Conservation (phyloP, 2,329 filamentous ascomycete genomes). For the Colletotrichum costaricense region DNA sequence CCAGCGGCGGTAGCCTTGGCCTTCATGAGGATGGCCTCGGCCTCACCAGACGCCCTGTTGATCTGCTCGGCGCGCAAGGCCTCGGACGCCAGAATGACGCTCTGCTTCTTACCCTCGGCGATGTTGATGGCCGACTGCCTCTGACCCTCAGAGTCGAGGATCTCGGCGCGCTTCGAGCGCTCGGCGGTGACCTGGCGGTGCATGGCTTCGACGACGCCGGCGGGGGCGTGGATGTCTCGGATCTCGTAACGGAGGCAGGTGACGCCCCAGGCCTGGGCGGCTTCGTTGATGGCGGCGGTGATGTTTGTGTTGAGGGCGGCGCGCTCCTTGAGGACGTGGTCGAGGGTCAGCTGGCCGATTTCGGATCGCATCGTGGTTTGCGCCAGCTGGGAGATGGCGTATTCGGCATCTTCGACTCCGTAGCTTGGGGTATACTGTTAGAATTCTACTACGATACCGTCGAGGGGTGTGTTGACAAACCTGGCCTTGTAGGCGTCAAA, state of each 20-base stretch:
- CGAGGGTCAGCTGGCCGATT: slow-evolving; percentile 94
- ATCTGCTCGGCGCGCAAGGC: slow-evolving; percentile 91
- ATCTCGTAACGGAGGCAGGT: slow-evolving; percentile 98
- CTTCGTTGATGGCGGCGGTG: slow-evolving; percentile 98
- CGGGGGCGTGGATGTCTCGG: slow-evolving; percentile 95
- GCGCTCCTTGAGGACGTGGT: slow-evolving; percentile 97
- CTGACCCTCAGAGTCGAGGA: slow-evolving; percentile 96
- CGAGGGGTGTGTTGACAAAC: slow-evolving; percentile 53
- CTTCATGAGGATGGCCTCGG: slow-evolving; percentile 90
- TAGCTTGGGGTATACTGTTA: slow-evolving; percentile 71
- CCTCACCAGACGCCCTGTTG: slow-evolving; percentile 92
- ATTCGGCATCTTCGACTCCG: slow-evolving; percentile 97
- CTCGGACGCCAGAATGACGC: slow-evolving; percentile 94
- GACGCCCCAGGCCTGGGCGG: slow-evolving; percentile 95
- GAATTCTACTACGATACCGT: not conserved
- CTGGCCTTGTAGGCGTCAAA: slow-evolving; percentile 99
- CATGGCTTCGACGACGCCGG: slow-evolving; percentile 95
- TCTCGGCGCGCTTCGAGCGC: slow-evolving; percentile 96
- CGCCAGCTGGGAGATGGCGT: slow-evolving; percentile 96
- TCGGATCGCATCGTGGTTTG: slow-evolving; percentile 99
- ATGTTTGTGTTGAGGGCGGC: slow-evolving; percentile 97
- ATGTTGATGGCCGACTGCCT: slow-evolving; percentile 98
- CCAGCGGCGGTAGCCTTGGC: slow-evolving; percentile 87
- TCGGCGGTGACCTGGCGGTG: slow-evolving; percentile 98
- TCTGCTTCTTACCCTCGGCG: slow-evolving; percentile 96